A percentile compares a stretch with the other conserved stretches of the same genome.
Evolutionary conservation across 164 flowering plant genomes (phyloP).

Genomic region (Umbellularia californica): DNA sequence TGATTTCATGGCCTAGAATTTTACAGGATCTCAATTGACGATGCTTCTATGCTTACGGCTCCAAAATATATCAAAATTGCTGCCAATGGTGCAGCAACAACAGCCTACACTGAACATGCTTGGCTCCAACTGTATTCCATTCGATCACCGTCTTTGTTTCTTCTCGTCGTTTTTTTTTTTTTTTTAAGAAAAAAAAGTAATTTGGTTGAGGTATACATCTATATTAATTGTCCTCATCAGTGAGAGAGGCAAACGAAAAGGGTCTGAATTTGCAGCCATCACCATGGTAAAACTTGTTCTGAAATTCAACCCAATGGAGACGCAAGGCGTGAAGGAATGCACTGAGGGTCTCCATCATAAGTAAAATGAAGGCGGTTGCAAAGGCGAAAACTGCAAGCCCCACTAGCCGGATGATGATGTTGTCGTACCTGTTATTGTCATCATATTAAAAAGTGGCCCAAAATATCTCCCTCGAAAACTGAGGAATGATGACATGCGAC

Average conservation of each 20-base stretch:
- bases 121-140: slow-evolving; percentile 1
- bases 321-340: slow-evolving; percentile 93
- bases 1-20: slow-evolving; percentile 7
- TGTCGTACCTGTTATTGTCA: slow-evolving; percentile 61
- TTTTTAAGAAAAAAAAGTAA: no score
- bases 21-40: slow-evolving; percentile 5
- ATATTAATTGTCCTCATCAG: slow-evolving; percentile 63
- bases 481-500: not conserved
- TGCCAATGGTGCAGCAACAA: slow-evolving; percentile 4
- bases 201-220: not conserved
- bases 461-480: not conserved
- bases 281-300: slow-evolving; percentile 79
- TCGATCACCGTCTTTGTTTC: not conserved
- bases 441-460: not conserved
- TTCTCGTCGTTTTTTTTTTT: not conserved
- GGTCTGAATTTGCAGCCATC: slow-evolving; percentile 93
- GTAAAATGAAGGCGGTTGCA: slow-evolving; percentile 82
- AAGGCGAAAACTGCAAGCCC: slow-evolving; percentile 77
- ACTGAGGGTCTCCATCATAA: slow-evolving; percentile 94
- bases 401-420: slow-evolving; percentile 50
- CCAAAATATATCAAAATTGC: not conserved
- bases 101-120: slow-evolving; percentile 6
- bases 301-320: slow-evolving; percentile 96
- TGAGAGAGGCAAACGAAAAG: slow-evolving; percentile 62
- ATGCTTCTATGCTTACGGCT: not conserved